phyloP scores from a whole-genome alignment of 306 rosid species.

The Lotus japonicus region DNA sequence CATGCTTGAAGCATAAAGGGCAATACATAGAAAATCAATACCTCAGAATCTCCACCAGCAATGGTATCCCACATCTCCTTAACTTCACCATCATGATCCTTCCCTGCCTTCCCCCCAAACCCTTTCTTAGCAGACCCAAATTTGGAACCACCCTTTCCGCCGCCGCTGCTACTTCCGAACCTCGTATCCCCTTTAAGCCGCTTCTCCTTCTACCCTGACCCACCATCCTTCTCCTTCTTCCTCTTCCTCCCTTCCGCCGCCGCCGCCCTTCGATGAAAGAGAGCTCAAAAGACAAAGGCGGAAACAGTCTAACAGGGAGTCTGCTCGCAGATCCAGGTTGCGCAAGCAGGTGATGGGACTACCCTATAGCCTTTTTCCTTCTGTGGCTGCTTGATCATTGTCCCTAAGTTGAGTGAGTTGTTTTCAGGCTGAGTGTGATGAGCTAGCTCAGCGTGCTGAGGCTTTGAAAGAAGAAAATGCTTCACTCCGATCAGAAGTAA shows the following conservation, averaged over 20 bases:
- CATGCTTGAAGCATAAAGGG: not conserved
- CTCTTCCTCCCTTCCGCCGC: conserved; percentile 43
- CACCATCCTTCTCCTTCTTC: conserved; percentile 39
- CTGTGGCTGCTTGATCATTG: conserved; percentile 12
- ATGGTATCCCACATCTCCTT: conserved; percentile 96
- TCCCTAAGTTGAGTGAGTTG: conserved; percentile 3
- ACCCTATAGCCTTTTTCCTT: not conserved
- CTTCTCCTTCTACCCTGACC: conserved; percentile 71
- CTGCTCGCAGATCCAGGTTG: conserved; percentile 95
- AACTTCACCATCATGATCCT: conserved; percentile 89
- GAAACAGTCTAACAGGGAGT: conserved; percentile 96
- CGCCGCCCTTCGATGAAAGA: conserved; percentile 73
- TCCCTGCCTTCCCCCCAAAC: conserved; percentile 55
- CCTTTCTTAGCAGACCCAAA: conserved; percentile 46
- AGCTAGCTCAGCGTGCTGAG: conserved; percentile 87
- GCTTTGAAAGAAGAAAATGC: conserved; percentile 85
- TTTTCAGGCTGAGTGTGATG: conserved; percentile 92
- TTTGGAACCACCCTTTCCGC: conserved; percentile 45
- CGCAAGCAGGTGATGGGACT: conserved; percentile 75
- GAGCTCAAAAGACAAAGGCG: conserved; percentile 90
- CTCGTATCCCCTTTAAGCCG: conserved; percentile 63
- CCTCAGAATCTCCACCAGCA: conserved; percentile 91
- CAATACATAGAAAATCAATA: too few species aligned
- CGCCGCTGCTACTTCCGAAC: conserved; percentile 33
- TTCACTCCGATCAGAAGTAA: conserved; percentile 71